Evolutionary conservation across 139 green algal species (phyloP), one percentile per base, ranked within the genome.

Genomic region (Diplosphaera chodatii): DNA sequence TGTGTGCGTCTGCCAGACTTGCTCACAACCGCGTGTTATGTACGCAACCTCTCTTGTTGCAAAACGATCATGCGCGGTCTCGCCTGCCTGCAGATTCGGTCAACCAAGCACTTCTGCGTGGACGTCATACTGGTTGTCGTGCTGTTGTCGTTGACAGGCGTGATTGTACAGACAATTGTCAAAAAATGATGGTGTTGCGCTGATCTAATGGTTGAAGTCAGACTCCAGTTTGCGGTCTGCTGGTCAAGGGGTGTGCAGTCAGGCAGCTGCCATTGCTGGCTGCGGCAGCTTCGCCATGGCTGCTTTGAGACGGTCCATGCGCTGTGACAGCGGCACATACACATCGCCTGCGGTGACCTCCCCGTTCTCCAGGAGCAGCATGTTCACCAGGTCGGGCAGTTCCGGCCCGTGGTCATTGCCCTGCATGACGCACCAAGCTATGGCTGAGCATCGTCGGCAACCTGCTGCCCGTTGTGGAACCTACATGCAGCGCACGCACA

Each of bases 71-170:
- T n/a, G 27, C 27, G 63, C 27, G 21, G 48, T 28, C 28, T 73
- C 25, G 34, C 8, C 67, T 40, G 25, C 13, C 15, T 79, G 62
- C 83, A 96, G 82, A 89, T 96, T 79, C 81, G 90, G 8, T 90
- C 84, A 3, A 81, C 69, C 1, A 76, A 88, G 55, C 93, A 93
- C 74, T 95, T 97, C 69, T 91, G 89, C 72, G 84, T 96, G 31
- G 91, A 97, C 73, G 75, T 96, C 28, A 84, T 93, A 32, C 81
- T 97, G 30, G 84, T 97, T 68, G 88, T 77, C 66, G 74, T 97
- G 10, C 63, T 96, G 30, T 80, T 96, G 31, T 88, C 79, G 1
- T 48, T 48, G 37, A 83, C 96, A 23, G 89, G 78, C 1, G 80
- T 85, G 3, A 94, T 93, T 73, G 81, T 96, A 25, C 91, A 87